These are phyloP conservation scores for Aspergillus sclerotioniger DNA, from an alignment of 495 filamentous ascomycete genomes.

Conservation along the genomic window DNA sequence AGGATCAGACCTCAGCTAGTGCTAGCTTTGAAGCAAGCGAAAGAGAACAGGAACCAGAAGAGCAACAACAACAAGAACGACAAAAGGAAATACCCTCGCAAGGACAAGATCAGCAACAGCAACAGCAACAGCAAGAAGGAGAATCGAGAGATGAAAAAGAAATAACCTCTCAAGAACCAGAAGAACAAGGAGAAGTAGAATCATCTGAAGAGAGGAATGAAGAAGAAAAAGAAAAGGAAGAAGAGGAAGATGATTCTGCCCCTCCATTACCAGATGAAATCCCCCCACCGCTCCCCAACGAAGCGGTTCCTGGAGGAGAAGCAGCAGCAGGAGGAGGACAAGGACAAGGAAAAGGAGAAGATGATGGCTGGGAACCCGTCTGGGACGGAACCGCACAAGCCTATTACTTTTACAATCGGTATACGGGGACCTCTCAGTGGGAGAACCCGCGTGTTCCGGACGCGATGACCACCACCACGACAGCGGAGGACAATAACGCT, in stretches of 20 bases:
- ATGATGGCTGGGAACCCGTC: conserved; percentile 86
- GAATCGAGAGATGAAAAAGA: conserved; percentile 14
- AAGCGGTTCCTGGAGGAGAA: conserved; percentile 46
- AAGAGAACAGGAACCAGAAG: neutral
- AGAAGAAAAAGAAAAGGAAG: conserved; percentile 21
- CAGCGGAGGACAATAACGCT: neutral
- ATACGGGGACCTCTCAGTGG: conserved; percentile 76
- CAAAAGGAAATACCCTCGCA: neutral
- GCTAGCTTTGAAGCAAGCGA: neutral
- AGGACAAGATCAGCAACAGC: too few relatives aligned
- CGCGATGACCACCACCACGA: conserved; percentile 6
- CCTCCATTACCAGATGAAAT: conserved; percentile 54
- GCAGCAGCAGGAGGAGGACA: too few relatives aligned
- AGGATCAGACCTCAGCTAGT: neutral
- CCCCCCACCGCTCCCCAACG: conserved; percentile 50
- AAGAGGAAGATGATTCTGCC: conserved; percentile 22
- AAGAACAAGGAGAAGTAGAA: conserved; percentile 15
- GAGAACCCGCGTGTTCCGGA: conserved; percentile 80
- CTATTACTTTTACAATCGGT: conserved; percentile 90
- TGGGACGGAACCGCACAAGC: conserved; percentile 71
- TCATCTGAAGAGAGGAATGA: conserved; percentile 20
- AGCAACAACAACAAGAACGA: too few relatives aligned
- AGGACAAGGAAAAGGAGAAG: conserved; percentile 24
- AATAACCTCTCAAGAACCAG: conserved; percentile 18
- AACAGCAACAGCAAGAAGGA: conserved; percentile 6